Base-by-base conservation (phyloP, 345 rosid species). In the Salix purpurea region DNA sequence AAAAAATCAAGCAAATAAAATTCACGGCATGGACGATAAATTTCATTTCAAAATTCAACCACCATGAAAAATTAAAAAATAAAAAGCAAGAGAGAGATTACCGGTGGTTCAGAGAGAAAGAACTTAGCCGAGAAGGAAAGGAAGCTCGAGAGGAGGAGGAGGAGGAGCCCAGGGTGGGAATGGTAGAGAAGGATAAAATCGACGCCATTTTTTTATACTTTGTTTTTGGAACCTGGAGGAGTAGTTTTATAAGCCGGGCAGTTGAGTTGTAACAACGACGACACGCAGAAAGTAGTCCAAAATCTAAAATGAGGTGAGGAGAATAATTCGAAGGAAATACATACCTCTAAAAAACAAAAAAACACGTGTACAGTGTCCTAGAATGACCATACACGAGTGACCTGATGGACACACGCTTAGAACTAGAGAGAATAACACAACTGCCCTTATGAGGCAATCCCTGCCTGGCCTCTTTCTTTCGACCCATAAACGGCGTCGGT, bases 101-200 rank as follows among this genome's bases (percentile, higher is more conserved):
- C 88, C 82, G 83, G 64, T 77, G 84, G 64, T 76, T 73, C 44
- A 15, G 48, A 64, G 73, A 82, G 69, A 21, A 52, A 11, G 82
- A 81, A 77, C 52, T 12, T 65, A 67, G 37, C 40, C 78, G 75
- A 69, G 74, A 5, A 10, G 79, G 79, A n/a, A 84, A 79, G 23
- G 81, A 69, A 74, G 65, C 48, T 50, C 79, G 56, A 68, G 72
- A 36, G 75, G 73, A 42, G 23, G 77, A 67, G 48, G 70, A 21
- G 26, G 85, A 78, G 36, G 71, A 46, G 69, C 58, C 28, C 12
- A 48, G 79, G 1, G 61, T 24, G 50, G 77, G 65, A 65, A 85
- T 69, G 72, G 85, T 65, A 19, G 87, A 44, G 11, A 44, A 56
- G 15, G 75, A 39, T 50, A 37, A 18, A 70, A 81, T 77, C 71